Evolutionary conservation across 257 asterid genomes (phyloP).

Genomic region (Forsythia viridissima): DNA sequence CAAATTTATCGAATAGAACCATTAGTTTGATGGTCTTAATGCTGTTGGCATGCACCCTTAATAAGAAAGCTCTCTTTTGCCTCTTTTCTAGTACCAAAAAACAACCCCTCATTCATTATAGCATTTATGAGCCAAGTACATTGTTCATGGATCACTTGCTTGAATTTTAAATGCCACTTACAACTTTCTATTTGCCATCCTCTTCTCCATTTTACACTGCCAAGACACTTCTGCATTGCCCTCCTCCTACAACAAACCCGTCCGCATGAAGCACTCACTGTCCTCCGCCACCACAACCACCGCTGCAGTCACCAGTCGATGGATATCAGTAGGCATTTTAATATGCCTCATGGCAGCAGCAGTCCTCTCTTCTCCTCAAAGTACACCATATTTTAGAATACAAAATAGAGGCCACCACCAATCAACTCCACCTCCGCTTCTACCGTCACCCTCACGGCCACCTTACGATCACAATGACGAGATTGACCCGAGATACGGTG

Average conservation of each 20-base stretch:
- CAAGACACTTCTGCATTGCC: neutral
- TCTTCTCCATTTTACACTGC: constrained; percentile 9
- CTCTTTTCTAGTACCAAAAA: constrained; percentile 20
- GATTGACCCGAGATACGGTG: constrained; percentile 31
- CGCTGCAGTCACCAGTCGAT: neutral
- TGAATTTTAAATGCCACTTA: constrained; percentile 38
- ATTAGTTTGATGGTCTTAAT: constrained; percentile 13
- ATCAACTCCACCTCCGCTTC: constrained; percentile 16
- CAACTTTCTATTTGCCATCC: constrained; percentile 20
- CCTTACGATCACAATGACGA: neutral
- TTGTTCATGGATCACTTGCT: constrained; percentile 46
- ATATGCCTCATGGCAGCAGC: constrained; percentile 20
- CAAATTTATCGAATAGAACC: neutral
- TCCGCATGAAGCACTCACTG: constrained; percentile 27
- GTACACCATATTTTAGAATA: constrained; percentile 6
- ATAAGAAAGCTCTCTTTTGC: neutral
- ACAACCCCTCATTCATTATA: constrained; percentile 26
- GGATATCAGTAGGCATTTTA: constrained; percentile 5
- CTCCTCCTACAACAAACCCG: constrained; percentile 11
- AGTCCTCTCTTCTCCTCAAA: neutral
- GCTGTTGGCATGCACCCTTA: constrained; percentile 9
- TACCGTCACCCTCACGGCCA: constrained; percentile 12
- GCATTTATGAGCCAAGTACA: constrained; percentile 33
- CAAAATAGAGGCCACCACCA: constrained; percentile 10
- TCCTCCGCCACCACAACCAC: constrained; percentile 14